A percentile compares a stretch with the other conserved stretches of the same genome.
Evolutionary conservation across 139 green algal genomes (phyloP).

Genomic region (Chlamydomonas sphaeroides): DNA sequence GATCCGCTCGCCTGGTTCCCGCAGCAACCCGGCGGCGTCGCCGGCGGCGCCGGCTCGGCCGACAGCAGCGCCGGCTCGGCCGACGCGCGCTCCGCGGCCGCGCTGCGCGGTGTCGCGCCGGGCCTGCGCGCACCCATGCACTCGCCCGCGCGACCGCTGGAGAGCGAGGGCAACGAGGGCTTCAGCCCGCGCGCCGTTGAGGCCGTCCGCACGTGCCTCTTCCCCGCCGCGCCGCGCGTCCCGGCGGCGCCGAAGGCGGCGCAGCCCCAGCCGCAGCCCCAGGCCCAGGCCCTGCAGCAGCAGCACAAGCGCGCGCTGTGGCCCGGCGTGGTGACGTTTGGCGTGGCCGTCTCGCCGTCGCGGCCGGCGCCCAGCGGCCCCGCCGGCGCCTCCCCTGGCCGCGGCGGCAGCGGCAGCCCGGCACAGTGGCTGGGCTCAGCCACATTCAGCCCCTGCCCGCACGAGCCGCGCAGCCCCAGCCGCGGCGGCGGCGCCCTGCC

Average conservation of each 20-base stretch:
- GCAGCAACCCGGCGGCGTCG: background rate
- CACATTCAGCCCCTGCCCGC: no score
- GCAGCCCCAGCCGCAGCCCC: background rate
- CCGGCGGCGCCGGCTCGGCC: background rate
- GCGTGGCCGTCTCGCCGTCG: background rate
- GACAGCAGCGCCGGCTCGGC: background rate
- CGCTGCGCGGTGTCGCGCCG: background rate
- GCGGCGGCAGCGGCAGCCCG: background rate
- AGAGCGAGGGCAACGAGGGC: background rate
- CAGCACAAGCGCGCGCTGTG: background rate
- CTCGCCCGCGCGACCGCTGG: background rate
- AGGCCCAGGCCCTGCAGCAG: no score
- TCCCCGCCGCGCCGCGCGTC: background rate
- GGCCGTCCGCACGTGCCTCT: background rate
- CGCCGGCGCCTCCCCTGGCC: background rate
- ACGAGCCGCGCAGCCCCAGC: no score
- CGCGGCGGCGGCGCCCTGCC: no score
- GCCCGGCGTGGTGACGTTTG: background rate
- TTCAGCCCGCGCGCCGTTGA: background rate
- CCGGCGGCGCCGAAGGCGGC: background rate
- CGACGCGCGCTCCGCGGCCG: background rate
- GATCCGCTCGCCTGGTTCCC: slow-evolving; percentile 20
- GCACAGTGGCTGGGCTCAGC: no score
- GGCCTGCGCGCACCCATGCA: slow-evolving; percentile 27
- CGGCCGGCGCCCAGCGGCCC: no score